Percentiles rank a stretch among this genome's conserved stretches.
phyloP scores from a whole-genome alignment of 2,329 filamentous ascomycete genomes.

The Berkeleyomyces rouxiae region DNA sequence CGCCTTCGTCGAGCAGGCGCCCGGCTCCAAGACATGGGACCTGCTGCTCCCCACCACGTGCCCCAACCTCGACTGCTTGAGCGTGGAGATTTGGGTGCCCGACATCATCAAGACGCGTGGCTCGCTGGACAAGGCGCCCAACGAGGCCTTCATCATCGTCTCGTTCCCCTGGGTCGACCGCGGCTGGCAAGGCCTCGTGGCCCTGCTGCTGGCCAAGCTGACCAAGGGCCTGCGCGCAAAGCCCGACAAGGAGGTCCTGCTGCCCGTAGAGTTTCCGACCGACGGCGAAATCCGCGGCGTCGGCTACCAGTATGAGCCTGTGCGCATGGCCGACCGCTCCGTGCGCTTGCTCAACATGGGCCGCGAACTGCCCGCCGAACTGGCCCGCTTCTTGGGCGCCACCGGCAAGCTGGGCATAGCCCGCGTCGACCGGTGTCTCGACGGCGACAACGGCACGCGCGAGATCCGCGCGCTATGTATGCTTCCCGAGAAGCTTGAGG shows the following conservation, averaged over 20 bases:
- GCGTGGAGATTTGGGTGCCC: conserved; percentile 51
- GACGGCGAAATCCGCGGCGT: conserved; percentile 38
- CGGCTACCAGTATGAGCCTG: conserved; percentile 41
- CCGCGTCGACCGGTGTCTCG: conserved; percentile 34
- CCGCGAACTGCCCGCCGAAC: conserved; percentile 41
- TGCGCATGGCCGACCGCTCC: conserved; percentile 49
- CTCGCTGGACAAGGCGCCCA: conserved; percentile 24
- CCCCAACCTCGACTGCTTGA: conserved; percentile 45
- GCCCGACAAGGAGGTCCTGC: conserved; percentile 45
- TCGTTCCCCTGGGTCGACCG: conserved; percentile 44
- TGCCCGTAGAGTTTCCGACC: conserved; percentile 48
- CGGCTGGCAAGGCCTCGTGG: conserved; percentile 27
- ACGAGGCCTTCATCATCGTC: conserved; percentile 43
- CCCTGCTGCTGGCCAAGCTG: conserved; percentile 35
- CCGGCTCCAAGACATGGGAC: conserved; percentile 20
- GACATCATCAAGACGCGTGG: conserved; percentile 39
- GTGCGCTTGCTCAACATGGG: conserved; percentile 39
- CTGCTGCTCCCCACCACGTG: conserved; percentile 5
- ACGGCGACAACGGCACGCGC: conserved; percentile 6
- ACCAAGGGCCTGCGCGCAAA: conserved; percentile 30
- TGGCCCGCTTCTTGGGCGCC: conserved; percentile 49
- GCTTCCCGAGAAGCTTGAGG: conserved; percentile 9
- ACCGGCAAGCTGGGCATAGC: conserved; percentile 51
- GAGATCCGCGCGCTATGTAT: conserved; percentile 11
- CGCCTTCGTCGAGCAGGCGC: conserved; percentile 53